Evolutionary conservation across 1,284 basidiomycete species (phyloP).

Genomic region (Erythrobasidium hasegawianum): DNA sequence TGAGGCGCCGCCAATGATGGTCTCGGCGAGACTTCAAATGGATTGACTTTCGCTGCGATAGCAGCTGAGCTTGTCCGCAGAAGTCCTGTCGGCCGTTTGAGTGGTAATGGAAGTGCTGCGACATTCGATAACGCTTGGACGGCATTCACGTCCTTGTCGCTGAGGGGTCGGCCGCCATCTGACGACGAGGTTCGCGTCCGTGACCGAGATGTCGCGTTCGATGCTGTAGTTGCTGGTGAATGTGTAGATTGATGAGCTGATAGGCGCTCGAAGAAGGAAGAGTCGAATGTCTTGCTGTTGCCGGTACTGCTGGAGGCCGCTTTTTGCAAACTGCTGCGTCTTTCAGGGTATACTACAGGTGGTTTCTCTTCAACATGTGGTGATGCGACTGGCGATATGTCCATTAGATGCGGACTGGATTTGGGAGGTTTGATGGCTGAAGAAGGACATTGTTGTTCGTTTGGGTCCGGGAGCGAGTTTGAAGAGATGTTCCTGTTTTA

Average conservation of each 20-base stretch:
- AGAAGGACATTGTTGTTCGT: not conserved
- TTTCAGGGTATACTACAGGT: not conserved
- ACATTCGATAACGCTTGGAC: not conserved
- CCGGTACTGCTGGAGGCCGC: slow-evolving; percentile 1
- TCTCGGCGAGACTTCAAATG: slow-evolving; percentile 24
- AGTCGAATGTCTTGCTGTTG: slow-evolving; percentile 29
- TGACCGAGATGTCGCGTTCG: not conserved
- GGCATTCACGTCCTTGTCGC: slow-evolving; percentile 13
- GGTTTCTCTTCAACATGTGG: not conserved
- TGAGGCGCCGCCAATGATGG: slow-evolving; percentile 2
- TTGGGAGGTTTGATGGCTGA: not conserved
- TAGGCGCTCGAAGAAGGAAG: slow-evolving; percentile 25
- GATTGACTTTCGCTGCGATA: slow-evolving; percentile 12
- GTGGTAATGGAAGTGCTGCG: not conserved
- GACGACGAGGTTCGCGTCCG: slow-evolving; percentile 15
- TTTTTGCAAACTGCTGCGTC: not conserved
- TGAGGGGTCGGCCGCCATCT: slow-evolving; percentile 6
- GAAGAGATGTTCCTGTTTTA: slow-evolving; percentile 8
- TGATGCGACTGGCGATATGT: not conserved
- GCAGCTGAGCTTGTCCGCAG: slow-evolving; percentile 21
- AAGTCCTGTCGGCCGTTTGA: slow-evolving; percentile 15
- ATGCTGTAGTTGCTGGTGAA: not conserved
- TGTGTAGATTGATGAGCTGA: not conserved
- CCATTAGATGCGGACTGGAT: slow-evolving; percentile 1
- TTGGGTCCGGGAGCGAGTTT: not conserved